Conservation (phyloP, 1,284 basidiomycete genomes). For the Trichosporon coremiiforme region DNA sequence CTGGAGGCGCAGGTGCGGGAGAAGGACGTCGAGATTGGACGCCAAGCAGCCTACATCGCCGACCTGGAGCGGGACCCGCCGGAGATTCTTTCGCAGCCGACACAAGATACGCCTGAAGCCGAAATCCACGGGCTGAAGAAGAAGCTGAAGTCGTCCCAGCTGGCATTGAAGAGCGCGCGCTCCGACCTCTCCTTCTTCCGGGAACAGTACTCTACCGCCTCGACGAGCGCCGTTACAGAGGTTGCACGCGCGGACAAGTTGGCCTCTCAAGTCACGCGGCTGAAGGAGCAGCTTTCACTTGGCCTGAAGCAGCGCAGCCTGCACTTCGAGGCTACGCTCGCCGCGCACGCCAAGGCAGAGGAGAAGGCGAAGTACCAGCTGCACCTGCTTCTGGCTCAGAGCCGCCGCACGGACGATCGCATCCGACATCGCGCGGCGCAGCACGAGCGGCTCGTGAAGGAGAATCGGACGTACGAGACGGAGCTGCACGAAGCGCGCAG, state of each 20-base stretch:
- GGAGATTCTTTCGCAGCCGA: neutral
- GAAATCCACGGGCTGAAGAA: constrained; percentile 23
- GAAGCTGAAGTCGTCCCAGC: constrained; percentile 22
- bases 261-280: constrained; percentile 29
- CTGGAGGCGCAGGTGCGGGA: constrained; percentile 6
- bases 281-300: constrained; percentile 40
- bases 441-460: constrained; percentile 30
- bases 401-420: constrained; percentile 46
- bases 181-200: constrained; percentile 38
- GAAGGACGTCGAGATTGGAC: constrained; percentile 18
- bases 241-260: constrained; percentile 33
- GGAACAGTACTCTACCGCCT: constrained; percentile 39
- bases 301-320: constrained; percentile 49
- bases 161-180: constrained; percentile 18
- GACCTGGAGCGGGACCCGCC: constrained; percentile 18
- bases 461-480: constrained; percentile 33
- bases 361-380: constrained; percentile 30
- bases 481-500: constrained; percentile 28
- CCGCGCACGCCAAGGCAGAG: constrained; percentile 26
- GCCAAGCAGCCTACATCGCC: neutral
- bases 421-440: constrained; percentile 40
- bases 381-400: constrained; percentile 45
- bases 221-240: constrained; percentile 37
- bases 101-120: neutral
- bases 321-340: constrained; percentile 30